Percentiles rank a stretch among this genome's conserved stretches.
Conservation (phyloP, 176 grass and related monocot genomes). For the Oropetium thomaeum region DNA sequence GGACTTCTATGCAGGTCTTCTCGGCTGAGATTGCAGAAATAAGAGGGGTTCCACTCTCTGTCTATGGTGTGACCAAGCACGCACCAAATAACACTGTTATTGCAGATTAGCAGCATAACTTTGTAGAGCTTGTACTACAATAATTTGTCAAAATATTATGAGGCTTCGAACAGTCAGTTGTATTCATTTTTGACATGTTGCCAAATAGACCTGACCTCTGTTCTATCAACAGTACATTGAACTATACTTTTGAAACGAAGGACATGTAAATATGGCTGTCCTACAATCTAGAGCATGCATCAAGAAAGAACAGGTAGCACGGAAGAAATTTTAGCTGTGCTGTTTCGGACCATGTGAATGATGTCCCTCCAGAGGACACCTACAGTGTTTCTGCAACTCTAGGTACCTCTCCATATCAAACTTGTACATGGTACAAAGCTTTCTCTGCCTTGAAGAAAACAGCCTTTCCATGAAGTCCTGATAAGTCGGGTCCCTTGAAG, state of each 20-base stretch:
- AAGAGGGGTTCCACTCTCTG: no score
- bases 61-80: not conserved
- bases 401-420: constrained; percentile 55
- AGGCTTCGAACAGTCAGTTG: not conserved
- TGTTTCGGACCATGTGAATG: not conserved
- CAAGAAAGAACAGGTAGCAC: no score
- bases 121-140: not conserved
- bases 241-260: no score
- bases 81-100: not conserved
- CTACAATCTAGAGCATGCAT: no score
- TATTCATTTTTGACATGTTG: no score
- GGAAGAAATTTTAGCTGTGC: no score
- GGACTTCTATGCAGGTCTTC: no score
- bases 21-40: no score
- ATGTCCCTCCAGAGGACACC: constrained; percentile 43
- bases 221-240: no score
- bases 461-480: constrained; percentile 55
- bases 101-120: not conserved
- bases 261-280: no score
- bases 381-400: constrained; percentile 58
- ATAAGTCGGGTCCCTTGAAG: constrained; percentile 62
- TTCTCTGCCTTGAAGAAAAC: constrained; percentile 47
- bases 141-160: not conserved
- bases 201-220: no score
- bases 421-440: constrained; percentile 28